phyloP scores from a whole-genome alignment of 1,139 yeast species.

The Hanseniaspora uvarum region DNA sequence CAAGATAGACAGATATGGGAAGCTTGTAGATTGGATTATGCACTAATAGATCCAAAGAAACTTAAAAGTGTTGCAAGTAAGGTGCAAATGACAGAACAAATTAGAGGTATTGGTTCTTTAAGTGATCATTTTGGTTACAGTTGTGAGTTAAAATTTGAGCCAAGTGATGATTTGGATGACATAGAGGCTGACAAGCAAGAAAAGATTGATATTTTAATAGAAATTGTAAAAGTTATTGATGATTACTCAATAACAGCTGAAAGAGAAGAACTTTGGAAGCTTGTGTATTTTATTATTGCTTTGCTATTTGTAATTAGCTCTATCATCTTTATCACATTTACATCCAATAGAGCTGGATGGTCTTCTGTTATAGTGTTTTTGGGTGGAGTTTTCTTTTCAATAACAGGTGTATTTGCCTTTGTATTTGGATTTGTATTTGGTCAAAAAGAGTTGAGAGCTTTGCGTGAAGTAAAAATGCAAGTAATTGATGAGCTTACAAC shows the following conservation, averaged over 20 bases:
- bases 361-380: slow-evolving; percentile 50
- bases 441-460: slow-evolving; percentile 63
- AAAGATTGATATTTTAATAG: slow-evolving; percentile 38
- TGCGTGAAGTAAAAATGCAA: slow-evolving; percentile 57
- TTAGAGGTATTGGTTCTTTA: slow-evolving; percentile 57
- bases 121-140: slow-evolving; percentile 92
- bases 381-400: slow-evolving; percentile 42
- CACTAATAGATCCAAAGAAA: slow-evolving; percentile 53
- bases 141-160: slow-evolving; percentile 38
- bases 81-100: slow-evolving; percentile 61
- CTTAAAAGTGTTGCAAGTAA: slow-evolving; percentile 49
- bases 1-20: slow-evolving; percentile 48
- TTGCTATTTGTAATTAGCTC: slow-evolving; percentile 38
- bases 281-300: slow-evolving; percentile 50
- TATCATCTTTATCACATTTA: slow-evolving; percentile 41
- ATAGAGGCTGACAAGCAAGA: slow-evolving; percentile 14
- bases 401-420: slow-evolving; percentile 67
- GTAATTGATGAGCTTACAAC: slow-evolving; percentile 36
- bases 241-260: slow-evolving; percentile 47
- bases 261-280: slow-evolving; percentile 57
- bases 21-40: slow-evolving; percentile 87
- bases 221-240: slow-evolving; percentile 46
- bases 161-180: slow-evolving; percentile 9
- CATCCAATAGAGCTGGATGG: slow-evolving; percentile 46
- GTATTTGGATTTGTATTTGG: slow-evolving; percentile 72